Conservation (phyloP, 164 flowering plant genomes). For the Nymphaea colorata region DNA sequence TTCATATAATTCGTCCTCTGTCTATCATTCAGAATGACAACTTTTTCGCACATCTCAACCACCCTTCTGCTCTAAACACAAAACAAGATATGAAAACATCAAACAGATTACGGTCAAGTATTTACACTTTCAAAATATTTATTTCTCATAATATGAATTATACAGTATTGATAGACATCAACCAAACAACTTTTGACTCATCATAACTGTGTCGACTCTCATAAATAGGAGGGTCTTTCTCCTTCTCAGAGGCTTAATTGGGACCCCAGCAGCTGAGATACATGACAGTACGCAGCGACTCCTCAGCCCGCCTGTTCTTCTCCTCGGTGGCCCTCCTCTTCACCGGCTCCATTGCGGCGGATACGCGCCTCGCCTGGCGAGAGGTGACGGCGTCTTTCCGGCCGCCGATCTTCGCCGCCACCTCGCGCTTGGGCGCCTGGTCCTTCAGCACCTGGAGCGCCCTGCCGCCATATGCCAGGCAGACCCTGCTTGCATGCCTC, state of each 20-base stretch:
- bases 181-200: too few species aligned
- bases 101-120: too few species aligned
- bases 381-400: conserved; percentile 6
- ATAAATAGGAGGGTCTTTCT: too few species aligned
- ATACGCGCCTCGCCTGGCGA: conserved; percentile 23
- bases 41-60: too few species aligned
- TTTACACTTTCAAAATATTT: too few species aligned
- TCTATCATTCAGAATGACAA: too few species aligned
- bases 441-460: conserved; percentile 36
- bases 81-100: too few species aligned
- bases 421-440: conserved; percentile 26
- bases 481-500: conserved; percentile 14
- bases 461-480: conserved; percentile 20
- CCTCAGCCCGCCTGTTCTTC: background rate
- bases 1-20: too few species aligned
- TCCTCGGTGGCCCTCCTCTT: background rate
- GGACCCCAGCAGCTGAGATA: conserved; percentile 4
- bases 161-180: too few species aligned
- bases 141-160: too few species aligned
- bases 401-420: background rate
- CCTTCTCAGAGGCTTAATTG: background rate
- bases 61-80: too few species aligned
- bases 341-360: conserved; percentile 14
- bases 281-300: background rate
- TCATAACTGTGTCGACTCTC: too few species aligned